Conservation (phyloP, 768 basidiomycete species). For the Amanita exitialis region DNA sequence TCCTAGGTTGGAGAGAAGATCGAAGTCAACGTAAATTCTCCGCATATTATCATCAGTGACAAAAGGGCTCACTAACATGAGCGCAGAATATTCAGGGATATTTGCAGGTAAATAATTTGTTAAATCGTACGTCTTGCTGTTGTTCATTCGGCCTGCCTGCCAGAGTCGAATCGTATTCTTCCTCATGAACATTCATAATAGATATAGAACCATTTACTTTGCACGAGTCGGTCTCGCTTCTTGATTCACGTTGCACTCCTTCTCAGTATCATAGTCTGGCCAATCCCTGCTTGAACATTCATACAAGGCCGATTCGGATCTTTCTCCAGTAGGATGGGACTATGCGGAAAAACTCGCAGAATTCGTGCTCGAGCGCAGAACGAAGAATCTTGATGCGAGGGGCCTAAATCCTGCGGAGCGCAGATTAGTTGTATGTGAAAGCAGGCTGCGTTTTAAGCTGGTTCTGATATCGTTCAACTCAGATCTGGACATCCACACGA, state of each 20-base stretch:
- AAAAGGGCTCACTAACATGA: not conserved
- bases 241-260: not conserved
- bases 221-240: conserved; percentile 56
- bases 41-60: not conserved
- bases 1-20: conserved; percentile 91
- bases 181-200: conserved; percentile 98
- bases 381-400: conserved; percentile 64
- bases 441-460: not conserved
- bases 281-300: conserved; percentile 98
- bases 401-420: conserved; percentile 53
- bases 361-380: conserved; percentile 78
- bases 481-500: conserved; percentile 98
- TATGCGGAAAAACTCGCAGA: conserved; percentile 87
- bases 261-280: conserved; percentile 65
- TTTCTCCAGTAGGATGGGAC: conserved; percentile 92
- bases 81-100: conserved; percentile 78
- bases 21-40: conserved; percentile 69
- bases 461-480: not conserved
- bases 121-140: not conserved
- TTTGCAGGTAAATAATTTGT: conserved; percentile 47
- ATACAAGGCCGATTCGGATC: conserved; percentile 95
- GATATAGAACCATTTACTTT: conserved; percentile 90
- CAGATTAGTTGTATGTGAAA: conserved; percentile 51
- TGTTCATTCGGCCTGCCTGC: not conserved
- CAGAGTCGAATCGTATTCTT: conserved; percentile 96